Percentiles rank a stretch among this genome's conserved stretches.
Evolutionary conservation across 2,329 filamentous ascomycete genomes (phyloP).

Genomic region (Neophaeococcomyces mojaviensis): DNA sequence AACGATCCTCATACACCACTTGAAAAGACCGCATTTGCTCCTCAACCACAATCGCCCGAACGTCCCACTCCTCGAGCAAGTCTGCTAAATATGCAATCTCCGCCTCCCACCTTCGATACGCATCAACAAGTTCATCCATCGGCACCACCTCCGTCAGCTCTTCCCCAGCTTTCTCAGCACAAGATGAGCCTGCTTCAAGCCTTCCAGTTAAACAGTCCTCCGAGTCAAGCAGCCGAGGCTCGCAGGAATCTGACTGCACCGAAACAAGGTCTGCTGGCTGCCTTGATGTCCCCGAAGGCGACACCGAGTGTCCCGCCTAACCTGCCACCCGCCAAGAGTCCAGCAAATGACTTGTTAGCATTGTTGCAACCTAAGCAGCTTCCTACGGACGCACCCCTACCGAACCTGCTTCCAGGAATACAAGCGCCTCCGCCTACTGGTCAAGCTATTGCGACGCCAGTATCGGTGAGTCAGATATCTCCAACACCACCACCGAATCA

Average conservation of each 20-base stretch:
- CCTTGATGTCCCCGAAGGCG: slow-evolving; percentile 9
- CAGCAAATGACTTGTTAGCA: neutral
- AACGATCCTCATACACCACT: slow-evolving; percentile 44
- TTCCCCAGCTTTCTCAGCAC: slow-evolving; percentile 53
- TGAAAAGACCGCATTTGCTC: slow-evolving; percentile 52
- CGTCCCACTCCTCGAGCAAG: neutral
- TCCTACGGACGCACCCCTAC: neutral
- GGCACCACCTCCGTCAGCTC: slow-evolving; percentile 49
- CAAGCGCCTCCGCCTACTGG: too few species aligned
- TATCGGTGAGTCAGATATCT: neutral
- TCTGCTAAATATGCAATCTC: slow-evolving; percentile 1
- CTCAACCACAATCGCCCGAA: neutral
- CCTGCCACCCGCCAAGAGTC: neutral
- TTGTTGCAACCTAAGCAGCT: neutral
- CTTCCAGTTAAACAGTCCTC: slow-evolving; percentile 40
- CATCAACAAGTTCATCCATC: slow-evolving; percentile 24
- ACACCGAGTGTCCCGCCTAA: neutral
- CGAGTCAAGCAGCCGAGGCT: slow-evolving; percentile 11
- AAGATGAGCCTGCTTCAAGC: slow-evolving; percentile 50
- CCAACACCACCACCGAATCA: neutral
- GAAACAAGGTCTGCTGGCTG: slow-evolving; percentile 6
- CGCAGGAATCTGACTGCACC: slow-evolving; percentile 1
- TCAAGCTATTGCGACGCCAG: too few species aligned
- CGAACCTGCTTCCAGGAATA: too few species aligned
- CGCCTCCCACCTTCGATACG: slow-evolving; percentile 1